A percentile compares a stretch with the other conserved stretches of the same genome.
phyloP scores from a whole-genome alignment of 2,329 filamentous ascomycete genomes.

The Aspergillus neotritici region DNA sequence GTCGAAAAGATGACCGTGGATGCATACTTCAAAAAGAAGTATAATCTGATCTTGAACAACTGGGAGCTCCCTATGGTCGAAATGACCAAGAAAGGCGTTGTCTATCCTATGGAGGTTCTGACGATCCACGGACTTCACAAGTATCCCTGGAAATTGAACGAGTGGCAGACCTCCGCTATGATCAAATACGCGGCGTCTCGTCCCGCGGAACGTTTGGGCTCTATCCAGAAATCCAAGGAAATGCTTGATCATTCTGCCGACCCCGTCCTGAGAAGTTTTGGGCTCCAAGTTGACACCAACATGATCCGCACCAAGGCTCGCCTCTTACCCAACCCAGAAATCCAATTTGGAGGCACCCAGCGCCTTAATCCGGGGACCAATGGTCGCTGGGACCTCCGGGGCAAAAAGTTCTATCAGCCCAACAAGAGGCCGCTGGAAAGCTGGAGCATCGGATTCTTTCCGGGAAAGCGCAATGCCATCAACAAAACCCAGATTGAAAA shows the following conservation, averaged over 20 bases:
- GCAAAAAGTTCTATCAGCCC: conserved; percentile 66
- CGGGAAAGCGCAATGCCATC: conserved; percentile 47
- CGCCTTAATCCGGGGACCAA: conserved; percentile 55
- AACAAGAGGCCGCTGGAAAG: conserved; percentile 59
- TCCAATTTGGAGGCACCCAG: conserved; percentile 59
- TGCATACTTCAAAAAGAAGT: conserved; percentile 50
- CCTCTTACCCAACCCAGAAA: conserved; percentile 63
- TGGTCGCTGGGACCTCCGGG: conserved; percentile 83
- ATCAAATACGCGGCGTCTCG: conserved; percentile 87
- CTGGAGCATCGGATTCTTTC: conserved; percentile 71
- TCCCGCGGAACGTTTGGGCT: conserved; percentile 60
- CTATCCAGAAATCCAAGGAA: conserved; percentile 63
- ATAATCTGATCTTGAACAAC: conserved; percentile 44
- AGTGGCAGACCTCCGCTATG: conserved; percentile 70
- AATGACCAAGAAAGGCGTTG: conserved; percentile 51
- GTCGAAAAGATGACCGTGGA: conserved; percentile 52
- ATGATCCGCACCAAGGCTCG: conserved; percentile 66
- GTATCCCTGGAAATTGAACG: conserved; percentile 54
- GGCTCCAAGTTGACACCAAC: conserved; percentile 59
- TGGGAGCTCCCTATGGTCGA: conserved; percentile 52
- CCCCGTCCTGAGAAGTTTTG: conserved; percentile 64
- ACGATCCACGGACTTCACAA: conserved; percentile 51
- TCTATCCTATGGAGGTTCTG: conserved; percentile 54
- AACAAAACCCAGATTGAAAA: conserved; percentile 43
- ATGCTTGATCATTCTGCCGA: conserved; percentile 66